Evolutionary conservation across 805 yeast species (phyloP), one percentile per base, ranked within the genome.

Genomic region (Naumovozyma castellii): DNA sequence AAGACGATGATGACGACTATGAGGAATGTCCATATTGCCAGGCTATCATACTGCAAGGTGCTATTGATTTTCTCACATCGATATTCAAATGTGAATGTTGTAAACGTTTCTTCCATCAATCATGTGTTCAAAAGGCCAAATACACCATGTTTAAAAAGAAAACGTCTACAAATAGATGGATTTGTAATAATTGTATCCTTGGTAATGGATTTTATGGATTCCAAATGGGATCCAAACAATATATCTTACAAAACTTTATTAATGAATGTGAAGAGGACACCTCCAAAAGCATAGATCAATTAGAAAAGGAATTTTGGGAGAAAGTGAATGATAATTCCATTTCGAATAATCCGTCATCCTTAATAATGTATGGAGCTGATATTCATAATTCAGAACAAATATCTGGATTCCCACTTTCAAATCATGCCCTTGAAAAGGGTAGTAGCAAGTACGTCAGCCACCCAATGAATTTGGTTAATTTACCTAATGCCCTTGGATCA

Each of bases 181-280:
- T 71, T 53, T 88, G 97, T 58, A 81, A 80, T 37, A 73, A 72
- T 41, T 88, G 97, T 59, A 65, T 88, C n/a, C 68, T 82, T 12
- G 95, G 95, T 0, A 80, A 84, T 32, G 90, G 92, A 1, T 87
- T 78, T 46, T 88, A 85, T 53, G 95, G 94, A 0, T 88, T 90
- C 57, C 88, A 82, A 46, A 92, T 83, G 47, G 66, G 69, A 1
- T 72, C 78, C 1, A 56, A 66, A 15, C 63, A 66, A 33, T 80
- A 80, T 53, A 66, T 80, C 0, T 61, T 84, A 13, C 58, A 64
- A 0, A 78, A 80, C 41, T 88, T 87, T 57, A 69, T 73, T 46
- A 57, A 69, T 3, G 64, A 73, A 44, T 79, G 63, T 27, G 63
- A 69, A 18, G 22, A 32, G 14, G 18, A 8, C 8, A 25, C 18